These are phyloP conservation scores for Beauveria rudraprayagi DNA, from an alignment of 2,329 filamentous ascomycete species.

Conservation along the genomic window DNA sequence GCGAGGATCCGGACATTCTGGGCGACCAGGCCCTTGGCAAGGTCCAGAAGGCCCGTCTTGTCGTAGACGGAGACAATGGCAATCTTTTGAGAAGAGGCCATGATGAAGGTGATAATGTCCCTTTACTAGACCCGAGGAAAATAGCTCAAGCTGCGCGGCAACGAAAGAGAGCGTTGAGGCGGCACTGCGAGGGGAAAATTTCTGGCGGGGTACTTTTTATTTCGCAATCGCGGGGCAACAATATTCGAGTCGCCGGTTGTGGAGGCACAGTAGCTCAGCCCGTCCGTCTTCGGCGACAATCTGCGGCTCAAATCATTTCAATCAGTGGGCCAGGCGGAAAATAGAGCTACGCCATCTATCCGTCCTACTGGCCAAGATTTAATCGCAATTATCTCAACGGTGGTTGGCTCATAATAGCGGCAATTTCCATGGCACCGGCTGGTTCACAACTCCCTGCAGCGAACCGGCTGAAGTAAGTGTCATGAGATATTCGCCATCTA, in stretches of 20 bases:
- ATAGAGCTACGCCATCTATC: not conserved
- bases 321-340: not conserved
- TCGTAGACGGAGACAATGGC: conserved; percentile 98
- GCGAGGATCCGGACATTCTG: conserved; percentile 88
- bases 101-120: conserved; percentile 13
- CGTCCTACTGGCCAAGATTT: no score
- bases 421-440: no score
- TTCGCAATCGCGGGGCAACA: conserved; percentile 10
- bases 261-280: not conserved
- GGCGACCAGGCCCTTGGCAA: conserved; percentile 83
- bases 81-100: conserved; percentile 45
- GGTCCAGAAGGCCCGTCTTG: conserved; percentile 90
- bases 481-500: not conserved
- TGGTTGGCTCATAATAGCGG: no score
- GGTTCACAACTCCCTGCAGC: not conserved
- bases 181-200: not conserved
- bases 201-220: conserved; percentile 10
- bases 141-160: not conserved
- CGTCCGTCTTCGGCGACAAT: not conserved
- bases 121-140: not conserved
- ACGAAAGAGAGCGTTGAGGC: not conserved
- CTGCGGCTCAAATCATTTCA: not conserved
- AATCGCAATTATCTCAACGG: no score
- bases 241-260: not conserved
- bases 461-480: not conserved